Evolutionary conservation across 2,329 filamentous ascomycete species (phyloP).

Genomic region (Trichoderma brevicompactum): DNA sequence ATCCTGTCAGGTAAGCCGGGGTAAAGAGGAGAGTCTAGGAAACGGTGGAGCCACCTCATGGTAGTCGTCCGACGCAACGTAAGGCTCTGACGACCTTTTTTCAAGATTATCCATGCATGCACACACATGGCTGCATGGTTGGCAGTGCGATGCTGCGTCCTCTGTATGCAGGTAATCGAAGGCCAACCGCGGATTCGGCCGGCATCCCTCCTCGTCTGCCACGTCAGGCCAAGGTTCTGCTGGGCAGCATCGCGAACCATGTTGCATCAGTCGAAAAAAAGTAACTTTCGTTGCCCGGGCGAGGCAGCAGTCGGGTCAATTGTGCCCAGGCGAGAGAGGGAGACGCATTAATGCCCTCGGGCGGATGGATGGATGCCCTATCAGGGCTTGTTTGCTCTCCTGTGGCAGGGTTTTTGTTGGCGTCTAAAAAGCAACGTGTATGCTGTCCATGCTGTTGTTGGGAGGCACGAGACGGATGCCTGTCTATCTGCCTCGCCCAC

Average conservation of each 20-base stretch:
- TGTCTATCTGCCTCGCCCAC: constrained; percentile 3
- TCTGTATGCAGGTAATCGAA: not conserved
- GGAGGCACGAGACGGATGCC: constrained; percentile 14
- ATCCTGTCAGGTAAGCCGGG: constrained; percentile 8
- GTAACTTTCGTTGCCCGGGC: constrained; percentile 14
- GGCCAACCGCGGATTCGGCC: not conserved
- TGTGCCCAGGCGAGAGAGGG: constrained; percentile 4
- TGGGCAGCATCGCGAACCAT: constrained; percentile 15
- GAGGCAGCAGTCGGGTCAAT: not conserved
- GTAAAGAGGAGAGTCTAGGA: not conserved
- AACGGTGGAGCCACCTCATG: constrained; percentile 13
- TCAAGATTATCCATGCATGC: constrained; percentile 7
- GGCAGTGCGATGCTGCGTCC: not conserved
- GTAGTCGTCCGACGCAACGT: constrained; percentile 12
- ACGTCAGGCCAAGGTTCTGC: constrained; percentile 23
- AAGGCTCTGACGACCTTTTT: constrained; percentile 13
- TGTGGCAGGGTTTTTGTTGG: not conserved
- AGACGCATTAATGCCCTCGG: constrained; percentile 27
- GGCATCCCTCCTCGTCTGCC: constrained; percentile 5
- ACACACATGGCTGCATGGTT: constrained; percentile 1
- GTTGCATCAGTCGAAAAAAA: not conserved
- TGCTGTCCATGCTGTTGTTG: not conserved
- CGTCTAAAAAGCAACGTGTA: not conserved
- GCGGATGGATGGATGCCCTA: constrained; percentile 14
- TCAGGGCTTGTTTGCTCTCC: constrained; percentile 3